Conservation (phyloP, 306 rosid species). For the Vicia sativa region DNA sequence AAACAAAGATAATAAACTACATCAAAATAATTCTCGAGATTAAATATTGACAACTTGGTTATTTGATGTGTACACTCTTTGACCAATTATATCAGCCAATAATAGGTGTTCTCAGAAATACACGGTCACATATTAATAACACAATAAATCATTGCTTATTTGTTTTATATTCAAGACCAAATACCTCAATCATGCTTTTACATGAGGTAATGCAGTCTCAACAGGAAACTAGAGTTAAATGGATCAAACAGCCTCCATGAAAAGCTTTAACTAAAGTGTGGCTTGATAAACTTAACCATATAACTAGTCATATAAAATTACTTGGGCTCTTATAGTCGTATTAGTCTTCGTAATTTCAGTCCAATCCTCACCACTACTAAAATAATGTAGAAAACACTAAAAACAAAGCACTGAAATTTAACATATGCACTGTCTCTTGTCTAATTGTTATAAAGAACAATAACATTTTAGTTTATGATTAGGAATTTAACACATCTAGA, state of each 20-base stretch:
- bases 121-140: conserved; percentile 9
- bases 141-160: conserved; percentile 20
- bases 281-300: conserved; percentile 3
- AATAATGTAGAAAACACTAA: neutral
- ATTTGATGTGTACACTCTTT: neutral
- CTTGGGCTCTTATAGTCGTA: conserved; percentile 1
- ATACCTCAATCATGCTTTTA: conserved; percentile 21
- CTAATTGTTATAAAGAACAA: conserved; percentile 19
- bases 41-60: neutral
- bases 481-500: conserved; percentile 16
- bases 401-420: neutral
- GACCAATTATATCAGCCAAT: conserved; percentile 24
- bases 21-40: neutral
- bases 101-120: conserved; percentile 9
- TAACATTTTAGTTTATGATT: conserved; percentile 14
- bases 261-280: conserved; percentile 12
- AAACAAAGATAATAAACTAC: neutral
- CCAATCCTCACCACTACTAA: conserved; percentile 15
- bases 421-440: neutral
- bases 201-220: conserved; percentile 9
- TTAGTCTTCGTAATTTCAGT: neutral
- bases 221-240: neutral
- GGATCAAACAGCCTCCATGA: conserved; percentile 20
- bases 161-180: conserved; percentile 13
- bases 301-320: neutral